These are phyloP conservation scores for Thielaviopsis punctulata DNA, from an alignment of 2,329 filamentous ascomycete species.

Conservation along the genomic window DNA sequence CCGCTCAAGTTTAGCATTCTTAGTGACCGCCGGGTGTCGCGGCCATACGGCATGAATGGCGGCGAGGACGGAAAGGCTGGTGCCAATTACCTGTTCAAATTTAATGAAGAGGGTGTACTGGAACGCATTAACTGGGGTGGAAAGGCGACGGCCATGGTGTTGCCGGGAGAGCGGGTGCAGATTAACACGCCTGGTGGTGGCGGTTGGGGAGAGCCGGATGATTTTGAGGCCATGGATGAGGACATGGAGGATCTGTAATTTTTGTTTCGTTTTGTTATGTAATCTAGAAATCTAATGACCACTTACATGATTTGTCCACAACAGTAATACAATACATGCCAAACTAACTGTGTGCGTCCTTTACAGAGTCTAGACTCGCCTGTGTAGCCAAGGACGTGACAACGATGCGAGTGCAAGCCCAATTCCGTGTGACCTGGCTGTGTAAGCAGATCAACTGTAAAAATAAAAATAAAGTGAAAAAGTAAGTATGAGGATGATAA, in stretches of 20 bases:
- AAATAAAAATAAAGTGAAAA: background rate
- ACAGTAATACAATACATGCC: no score
- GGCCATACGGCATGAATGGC: constrained; percentile 58
- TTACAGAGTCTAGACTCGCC: no score
- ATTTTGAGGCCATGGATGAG: background rate
- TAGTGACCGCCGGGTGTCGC: constrained; percentile 57
- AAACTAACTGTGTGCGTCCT: no score
- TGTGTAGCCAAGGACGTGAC: no score
- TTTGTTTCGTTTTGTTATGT: no score
- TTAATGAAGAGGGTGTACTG: constrained; percentile 17
- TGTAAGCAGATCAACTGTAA: background rate
- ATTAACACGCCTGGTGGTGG: constrained; percentile 46
- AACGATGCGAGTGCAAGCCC: background rate
- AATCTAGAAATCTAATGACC: background rate
- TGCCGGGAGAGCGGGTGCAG: constrained; percentile 41
- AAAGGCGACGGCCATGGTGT: constrained; percentile 42
- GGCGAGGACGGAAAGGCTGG: constrained; percentile 52
- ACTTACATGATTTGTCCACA: no score
- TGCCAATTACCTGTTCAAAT: constrained; percentile 29
- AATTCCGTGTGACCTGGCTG: background rate
- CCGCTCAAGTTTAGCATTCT: constrained; percentile 65
- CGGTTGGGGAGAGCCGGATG: constrained; percentile 31
- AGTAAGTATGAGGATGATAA: background rate
- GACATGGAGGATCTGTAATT: background rate
- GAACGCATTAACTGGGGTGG: constrained; percentile 34